These are phyloP conservation scores for Macrophomina tecta DNA, from an alignment of 2,329 filamentous ascomycete genomes.

Conservation along the genomic window DNA sequence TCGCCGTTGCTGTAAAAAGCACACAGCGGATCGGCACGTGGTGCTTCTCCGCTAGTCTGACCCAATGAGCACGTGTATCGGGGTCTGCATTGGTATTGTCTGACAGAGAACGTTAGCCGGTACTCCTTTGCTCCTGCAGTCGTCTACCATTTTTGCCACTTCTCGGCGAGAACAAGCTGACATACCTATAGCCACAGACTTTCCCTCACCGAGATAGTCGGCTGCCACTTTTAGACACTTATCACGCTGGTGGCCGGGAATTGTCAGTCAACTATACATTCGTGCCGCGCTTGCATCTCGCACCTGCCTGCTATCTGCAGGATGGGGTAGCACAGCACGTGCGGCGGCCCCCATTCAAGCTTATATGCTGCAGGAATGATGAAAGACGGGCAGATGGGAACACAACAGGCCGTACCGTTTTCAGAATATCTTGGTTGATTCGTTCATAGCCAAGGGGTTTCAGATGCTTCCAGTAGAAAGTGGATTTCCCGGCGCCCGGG, in stretches of 20 bases:
- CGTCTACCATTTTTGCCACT: not conserved
- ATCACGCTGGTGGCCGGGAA: conserved; percentile 53
- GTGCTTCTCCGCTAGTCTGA: conserved; percentile 72
- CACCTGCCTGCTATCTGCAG: conserved; percentile 12
- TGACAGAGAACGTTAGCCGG: conserved; percentile 42
- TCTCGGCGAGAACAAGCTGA: conserved; percentile 33
- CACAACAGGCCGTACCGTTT: conserved; percentile 60
- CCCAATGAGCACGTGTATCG: conserved; percentile 79
- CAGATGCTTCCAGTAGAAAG: conserved; percentile 81
- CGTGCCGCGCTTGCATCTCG: conserved; percentile 28
- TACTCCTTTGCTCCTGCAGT: conserved; percentile 10
- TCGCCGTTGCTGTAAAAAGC: conserved; percentile 75
- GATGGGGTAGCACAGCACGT: conserved; percentile 33
- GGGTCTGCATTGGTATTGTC: conserved; percentile 95
- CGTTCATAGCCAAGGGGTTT: conserved; percentile 80
- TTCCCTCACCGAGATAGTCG: conserved; percentile 67
- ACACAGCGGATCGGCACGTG: conserved; percentile 82
- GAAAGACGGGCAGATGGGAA: conserved; percentile 27
- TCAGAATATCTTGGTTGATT: conserved; percentile 89
- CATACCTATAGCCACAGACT: conserved; percentile 79
- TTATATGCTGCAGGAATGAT: conserved; percentile 19
- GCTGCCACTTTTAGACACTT: conserved; percentile 74
- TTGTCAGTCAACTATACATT: conserved; percentile 39
- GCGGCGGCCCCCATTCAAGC: conserved; percentile 31
- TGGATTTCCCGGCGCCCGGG: conserved; percentile 89